A percentile compares a stretch with the other conserved stretches of the same genome.
These are phyloP conservation scores for Saccharomycopsis sp. DNA, from an alignment of 805 yeast genomes.

Conservation along the genomic window DNA sequence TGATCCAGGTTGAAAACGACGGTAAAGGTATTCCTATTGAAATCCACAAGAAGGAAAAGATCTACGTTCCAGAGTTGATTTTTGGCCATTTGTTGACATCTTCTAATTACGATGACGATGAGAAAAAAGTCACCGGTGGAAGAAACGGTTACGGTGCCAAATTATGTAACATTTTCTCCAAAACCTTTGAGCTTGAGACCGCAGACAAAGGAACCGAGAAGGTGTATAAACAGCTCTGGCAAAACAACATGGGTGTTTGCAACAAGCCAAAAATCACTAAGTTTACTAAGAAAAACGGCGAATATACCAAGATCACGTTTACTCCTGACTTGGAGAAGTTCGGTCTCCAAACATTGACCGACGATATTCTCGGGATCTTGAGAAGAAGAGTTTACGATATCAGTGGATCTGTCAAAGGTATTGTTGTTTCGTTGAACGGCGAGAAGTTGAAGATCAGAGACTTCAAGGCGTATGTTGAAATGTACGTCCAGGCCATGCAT, in stretches of 20 bases:
- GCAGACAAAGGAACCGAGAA: conserved; percentile 64
- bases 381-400: conserved; percentile 92
- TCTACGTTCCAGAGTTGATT: conserved; percentile 92
- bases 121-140: conserved; percentile 96
- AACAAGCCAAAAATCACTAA: conserved; percentile 67
- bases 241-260: conserved; percentile 72
- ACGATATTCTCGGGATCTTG: conserved; percentile 75
- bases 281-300: conserved; percentile 48
- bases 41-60: conserved; percentile 83
- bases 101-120: conserved; percentile 91
- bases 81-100: conserved; percentile 94
- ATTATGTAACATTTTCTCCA: conserved; percentile 90
- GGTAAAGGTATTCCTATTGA: conserved; percentile 95
- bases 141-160: conserved; percentile 98
- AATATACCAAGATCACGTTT: conserved; percentile 82
- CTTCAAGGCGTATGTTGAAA: conserved; percentile 83
- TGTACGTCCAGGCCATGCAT: conserved; percentile 76
- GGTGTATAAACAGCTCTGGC: conserved; percentile 79
- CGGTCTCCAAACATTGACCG: conserved; percentile 78
- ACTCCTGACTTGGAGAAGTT: conserved; percentile 82
- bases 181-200: conserved; percentile 80
- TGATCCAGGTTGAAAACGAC: conserved; percentile 79
- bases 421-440: conserved; percentile 73
- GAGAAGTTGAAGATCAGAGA: conserved; percentile 58
- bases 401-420: conserved; percentile 86